Percentiles rank a stretch among this genome's conserved stretches.
These are phyloP conservation scores for Lepidopterella palustris DNA, from an alignment of 495 filamentous ascomycete genomes.

Conservation along the genomic window DNA sequence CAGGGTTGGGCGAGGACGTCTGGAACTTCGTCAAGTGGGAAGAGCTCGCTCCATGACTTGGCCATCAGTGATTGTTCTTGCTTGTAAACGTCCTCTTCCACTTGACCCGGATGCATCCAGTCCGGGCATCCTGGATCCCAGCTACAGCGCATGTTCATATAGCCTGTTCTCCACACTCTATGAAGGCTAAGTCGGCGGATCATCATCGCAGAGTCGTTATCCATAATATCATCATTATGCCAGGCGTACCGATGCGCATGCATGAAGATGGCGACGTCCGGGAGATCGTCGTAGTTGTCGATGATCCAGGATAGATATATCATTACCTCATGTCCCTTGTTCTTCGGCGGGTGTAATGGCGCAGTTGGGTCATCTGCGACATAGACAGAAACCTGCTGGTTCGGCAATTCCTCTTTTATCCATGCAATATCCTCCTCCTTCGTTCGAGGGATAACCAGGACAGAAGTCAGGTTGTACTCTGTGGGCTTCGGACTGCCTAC, in stretches of 20 bases:
- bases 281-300: conserved; percentile 62
- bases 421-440: conserved; percentile 53
- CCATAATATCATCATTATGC: conserved; percentile 53
- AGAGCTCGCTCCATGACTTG: conserved; percentile 37
- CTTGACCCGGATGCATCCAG: conserved; percentile 52
- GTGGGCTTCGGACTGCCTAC: conserved; percentile 24
- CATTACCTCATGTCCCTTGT: conserved; percentile 75
- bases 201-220: conserved; percentile 39
- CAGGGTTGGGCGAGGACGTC: conserved; percentile 46
- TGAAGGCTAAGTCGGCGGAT: conserved; percentile 40
- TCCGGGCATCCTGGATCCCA: conserved; percentile 50
- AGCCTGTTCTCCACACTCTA: conserved; percentile 42
- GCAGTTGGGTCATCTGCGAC: conserved; percentile 56
- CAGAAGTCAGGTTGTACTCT: conserved; percentile 39
- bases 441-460: conserved; percentile 53
- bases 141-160: conserved; percentile 47
- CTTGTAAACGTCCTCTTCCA: conserved; percentile 47
- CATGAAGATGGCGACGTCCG: conserved; percentile 64
- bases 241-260: conserved; percentile 61
- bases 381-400: conserved; percentile 57
- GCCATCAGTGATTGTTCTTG: conserved; percentile 55
- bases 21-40: conserved; percentile 46
- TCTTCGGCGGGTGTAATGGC: conserved; percentile 56
- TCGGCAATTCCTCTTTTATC: conserved; percentile 51
- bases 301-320: conserved; percentile 67